Evolutionary conservation across 495 filamentous ascomycete genomes (phyloP), one percentile per base, ranked within the genome.

Genomic region (Cercophora sp.): DNA sequence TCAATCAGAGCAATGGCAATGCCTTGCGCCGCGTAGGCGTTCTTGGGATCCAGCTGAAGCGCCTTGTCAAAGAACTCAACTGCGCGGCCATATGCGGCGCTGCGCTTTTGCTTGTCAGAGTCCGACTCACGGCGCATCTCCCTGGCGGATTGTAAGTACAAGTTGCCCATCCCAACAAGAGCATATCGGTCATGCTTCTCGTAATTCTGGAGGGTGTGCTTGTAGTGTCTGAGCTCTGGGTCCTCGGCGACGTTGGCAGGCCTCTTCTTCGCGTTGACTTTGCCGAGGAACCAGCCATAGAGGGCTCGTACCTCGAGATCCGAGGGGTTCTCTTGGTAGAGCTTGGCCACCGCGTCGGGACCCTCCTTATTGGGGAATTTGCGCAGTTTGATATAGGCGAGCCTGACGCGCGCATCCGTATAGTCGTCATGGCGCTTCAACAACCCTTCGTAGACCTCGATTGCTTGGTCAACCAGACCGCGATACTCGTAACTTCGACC

Each of bases 1-100:
- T 98, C 93, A 0, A 93, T 80, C 37, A 97, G 75, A 2, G 93
- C 89, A 59, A 98, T 97, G 6, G 86, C 93, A 55, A 97, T 84
- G 26, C 94, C 93, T 62, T 98, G 94, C 9, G 94, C 93, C 0
- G 93, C 93, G 62, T 95, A 94, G 1, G 94, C 93, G 56, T 97
- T 97, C 68, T 85, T 88, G 1, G 88, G 82, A 61, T 98, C 93
- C 2, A 97, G 73, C 62, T 93, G 90, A 13, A 98, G 72, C 20
- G 90, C 92, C 71, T 98, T 98, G 66, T 97, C 94, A 65, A 96
- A 98, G 73, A 97, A 97, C 65, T 96, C 94, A 9, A 97, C 91
- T 1, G 93, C 92, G 51, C 87, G 88, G 65, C 84, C 81, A 65
- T 96, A 98, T 57, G 81, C 84, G 59, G 85, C 87, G 35, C 85